Base-by-base conservation (phyloP, 495 filamentous ascomycete genomes). In the Cercophora scortea region DNA sequence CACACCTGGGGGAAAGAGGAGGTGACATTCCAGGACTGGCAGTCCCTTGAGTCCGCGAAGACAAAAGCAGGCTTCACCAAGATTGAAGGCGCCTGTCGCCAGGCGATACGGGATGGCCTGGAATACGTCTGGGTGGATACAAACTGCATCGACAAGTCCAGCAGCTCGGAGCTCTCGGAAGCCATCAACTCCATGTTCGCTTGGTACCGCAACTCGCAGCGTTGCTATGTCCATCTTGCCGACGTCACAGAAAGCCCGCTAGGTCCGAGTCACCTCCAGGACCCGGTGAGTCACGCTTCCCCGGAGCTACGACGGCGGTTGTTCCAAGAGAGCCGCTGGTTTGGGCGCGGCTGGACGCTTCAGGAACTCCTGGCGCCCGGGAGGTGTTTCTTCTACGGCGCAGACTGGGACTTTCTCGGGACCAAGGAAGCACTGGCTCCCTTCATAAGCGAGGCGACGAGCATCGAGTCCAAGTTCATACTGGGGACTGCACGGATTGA, bases 291-390 rank as follows among this genome's bases (percentile, higher is more conserved):
- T 7, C n/a, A 3, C n/a, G 8, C n/a, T 44, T 44, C n/a, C 18
- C 9, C 8, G 16, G 17, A 19, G 42, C 10, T 2, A 15, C 15
- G 10, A 2, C 10, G 44, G 32, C 32, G 11, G 18, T 12, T 32
- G 17, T 16, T 52, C 2, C 6, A 43, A n/a, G n/a, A 34, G 6
- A 45, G 50, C 51, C 48, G 53, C 5, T 74, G 72, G 70, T 71
- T 74, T 32, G 55, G 40, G 1, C 51, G 71, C 38, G 70, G 70
- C 10, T 76, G 71, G 66, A 74, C 72, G 1, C 51, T 74, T 11
- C 68, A 73, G 50, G 70, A 73, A 52, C 58, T 74, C 4, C 54
- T 75, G 12, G 67, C 70, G 0, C 66, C 71, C 1, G 17, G 16
- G 5, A 32, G 51, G 8, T 44, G 73, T 2, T 35, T 43, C 1